These are phyloP conservation scores for Stylosanthes scabra DNA, from an alignment of 331 rosid species.

Conservation along the genomic window DNA sequence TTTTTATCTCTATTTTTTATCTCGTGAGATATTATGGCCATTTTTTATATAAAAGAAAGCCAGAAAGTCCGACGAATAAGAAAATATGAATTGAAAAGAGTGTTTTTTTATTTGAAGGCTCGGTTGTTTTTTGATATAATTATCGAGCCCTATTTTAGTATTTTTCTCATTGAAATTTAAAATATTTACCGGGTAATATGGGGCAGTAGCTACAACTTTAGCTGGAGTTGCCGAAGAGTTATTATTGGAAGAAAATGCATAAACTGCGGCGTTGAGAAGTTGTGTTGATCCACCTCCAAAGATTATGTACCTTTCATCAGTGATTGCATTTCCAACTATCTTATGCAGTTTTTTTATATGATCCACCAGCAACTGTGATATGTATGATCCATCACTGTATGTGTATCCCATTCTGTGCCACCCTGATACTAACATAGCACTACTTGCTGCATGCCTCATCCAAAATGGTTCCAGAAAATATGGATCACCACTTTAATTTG, in stretches of 20 bases:
- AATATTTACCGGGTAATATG: conserved; percentile 48
- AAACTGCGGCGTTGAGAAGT: conserved; percentile 60
- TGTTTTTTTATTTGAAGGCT: too few relatives aligned
- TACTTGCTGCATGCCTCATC: conserved; percentile 47
- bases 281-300: conserved; percentile 66
- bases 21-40: too few relatives aligned
- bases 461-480: conserved; percentile 65
- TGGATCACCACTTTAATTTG: conserved; percentile 42
- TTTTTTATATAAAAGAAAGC: too few relatives aligned
- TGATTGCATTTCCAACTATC: conserved; percentile 56
- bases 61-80: too few relatives aligned
- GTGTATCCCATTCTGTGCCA: conserved; percentile 66
- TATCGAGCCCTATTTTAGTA: too few relatives aligned
- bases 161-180: too few relatives aligned
- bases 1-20: too few relatives aligned
- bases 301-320: conserved; percentile 45
- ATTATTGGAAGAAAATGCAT: conserved; percentile 43
- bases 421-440: conserved; percentile 60
- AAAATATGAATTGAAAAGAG: too few relatives aligned
- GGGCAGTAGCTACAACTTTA: conserved; percentile 51
- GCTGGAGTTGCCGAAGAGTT: conserved; percentile 46
- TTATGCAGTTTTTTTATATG: conserved; percentile 38
- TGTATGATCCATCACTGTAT: conserved; percentile 33
- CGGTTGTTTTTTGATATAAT: too few relatives aligned
- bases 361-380: conserved; percentile 44